phyloP scores from a whole-genome alignment of 2,329 filamentous ascomycete species.

The Neonectria sp. region DNA sequence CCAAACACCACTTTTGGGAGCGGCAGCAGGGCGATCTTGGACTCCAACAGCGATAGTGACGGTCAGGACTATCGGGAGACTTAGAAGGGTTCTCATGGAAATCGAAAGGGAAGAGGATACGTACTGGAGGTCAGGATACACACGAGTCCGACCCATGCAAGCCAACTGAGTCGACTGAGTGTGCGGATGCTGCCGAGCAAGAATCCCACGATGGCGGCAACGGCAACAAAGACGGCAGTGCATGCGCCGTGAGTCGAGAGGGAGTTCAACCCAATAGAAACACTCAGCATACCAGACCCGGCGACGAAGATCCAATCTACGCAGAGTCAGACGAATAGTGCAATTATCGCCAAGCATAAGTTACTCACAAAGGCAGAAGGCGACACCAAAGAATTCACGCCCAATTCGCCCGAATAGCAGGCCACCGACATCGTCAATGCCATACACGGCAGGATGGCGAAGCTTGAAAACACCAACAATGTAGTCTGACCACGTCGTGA shows the following conservation, averaged over 20 bases:
- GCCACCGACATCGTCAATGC: constrained; percentile 65
- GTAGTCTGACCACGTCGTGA: constrained; percentile 64
- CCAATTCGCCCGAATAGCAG: constrained; percentile 63
- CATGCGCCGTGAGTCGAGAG: background rate
- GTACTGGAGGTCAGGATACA: background rate
- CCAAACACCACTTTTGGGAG: constrained; percentile 11
- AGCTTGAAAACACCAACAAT: constrained; percentile 65
- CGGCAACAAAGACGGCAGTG: background rate
- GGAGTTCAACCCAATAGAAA: background rate
- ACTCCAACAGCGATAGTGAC: background rate
- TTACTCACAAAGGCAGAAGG: constrained; percentile 52
- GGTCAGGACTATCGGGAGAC: background rate
- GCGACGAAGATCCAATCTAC: background rate
- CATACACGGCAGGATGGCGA: constrained; percentile 64
- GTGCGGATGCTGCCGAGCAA: background rate
- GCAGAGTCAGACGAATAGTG: background rate
- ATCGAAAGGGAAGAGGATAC: background rate
- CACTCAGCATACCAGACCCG: background rate
- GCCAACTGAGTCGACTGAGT: background rate
- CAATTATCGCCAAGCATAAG: background rate
- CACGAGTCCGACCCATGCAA: background rate
- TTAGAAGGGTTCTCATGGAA: background rate
- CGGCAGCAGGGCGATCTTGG: background rate
- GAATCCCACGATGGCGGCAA: background rate
- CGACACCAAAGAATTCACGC: constrained; percentile 55